Percentiles rank a stretch among this genome's conserved stretches.
These are phyloP conservation scores for Arctium minus DNA, from an alignment of 129 eudicot genomes.

Conservation along the genomic window DNA sequence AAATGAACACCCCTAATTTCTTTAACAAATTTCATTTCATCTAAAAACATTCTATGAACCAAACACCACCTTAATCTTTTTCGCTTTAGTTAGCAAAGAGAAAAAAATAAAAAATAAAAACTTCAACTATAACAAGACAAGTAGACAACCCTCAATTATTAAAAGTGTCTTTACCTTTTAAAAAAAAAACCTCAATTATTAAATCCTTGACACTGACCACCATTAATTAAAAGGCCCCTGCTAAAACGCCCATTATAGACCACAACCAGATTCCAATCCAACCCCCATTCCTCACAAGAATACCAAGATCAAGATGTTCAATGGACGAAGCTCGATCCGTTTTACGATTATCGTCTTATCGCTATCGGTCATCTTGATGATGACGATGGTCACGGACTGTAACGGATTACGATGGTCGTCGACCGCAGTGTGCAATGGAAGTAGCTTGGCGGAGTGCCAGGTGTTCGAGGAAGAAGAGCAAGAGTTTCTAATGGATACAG, in stretches of 20 bases:
- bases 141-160: no score
- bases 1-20: no score
- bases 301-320: background rate
- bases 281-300: background rate
- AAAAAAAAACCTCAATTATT: no score
- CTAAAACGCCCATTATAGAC: background rate
- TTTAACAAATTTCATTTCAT: no score
- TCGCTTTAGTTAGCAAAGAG: no score
- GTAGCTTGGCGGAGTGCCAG: background rate
- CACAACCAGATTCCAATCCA: background rate
- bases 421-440: background rate
- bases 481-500: slow-evolving; percentile 19
- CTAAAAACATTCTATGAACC: no score
- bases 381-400: slow-evolving; percentile 3
- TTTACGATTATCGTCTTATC: background rate
- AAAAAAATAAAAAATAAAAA: no score
- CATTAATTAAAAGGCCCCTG: background rate
- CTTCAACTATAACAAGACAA: no score
- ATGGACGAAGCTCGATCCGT: background rate
- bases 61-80: no score
- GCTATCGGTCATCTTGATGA: background rate
- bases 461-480: slow-evolving; percentile 7
- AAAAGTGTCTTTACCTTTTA: no score
- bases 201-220: no score
- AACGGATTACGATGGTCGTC: background rate